Conservation (phyloP, 257 asterid species). For the Solanum neorickii region DNA sequence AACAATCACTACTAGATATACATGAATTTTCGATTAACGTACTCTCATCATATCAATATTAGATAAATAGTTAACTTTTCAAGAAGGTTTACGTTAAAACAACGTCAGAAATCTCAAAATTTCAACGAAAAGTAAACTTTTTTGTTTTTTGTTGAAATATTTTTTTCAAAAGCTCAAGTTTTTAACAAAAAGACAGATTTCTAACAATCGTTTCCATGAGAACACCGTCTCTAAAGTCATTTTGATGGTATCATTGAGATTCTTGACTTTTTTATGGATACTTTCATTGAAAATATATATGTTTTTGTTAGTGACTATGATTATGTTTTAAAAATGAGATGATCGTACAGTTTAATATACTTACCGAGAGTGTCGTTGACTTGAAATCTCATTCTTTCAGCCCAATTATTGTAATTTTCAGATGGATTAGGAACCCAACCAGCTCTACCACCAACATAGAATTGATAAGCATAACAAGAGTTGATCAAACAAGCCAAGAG, state of each 20-base stretch:
- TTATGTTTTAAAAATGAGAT: not conserved
- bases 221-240: not conserved
- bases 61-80: not conserved
- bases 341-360: not conserved
- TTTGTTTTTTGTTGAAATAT: not conserved
- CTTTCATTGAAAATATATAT: not conserved
- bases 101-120: not conserved
- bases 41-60: not conserved
- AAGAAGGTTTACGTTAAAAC: not conserved
- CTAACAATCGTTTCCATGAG: too few species aligned
- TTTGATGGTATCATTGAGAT: not conserved
- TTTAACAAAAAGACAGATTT: not conserved
- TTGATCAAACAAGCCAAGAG: constrained; percentile 5
- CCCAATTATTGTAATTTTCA: constrained; percentile 53
- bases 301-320: too few species aligned
- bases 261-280: too few species aligned
- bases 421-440: constrained; percentile 58
- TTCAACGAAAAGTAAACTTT: too few species aligned
- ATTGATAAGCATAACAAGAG: constrained; percentile 21
- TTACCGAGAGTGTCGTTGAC: constrained; percentile 66
- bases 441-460: constrained; percentile 42
- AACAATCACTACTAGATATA: not conserved
- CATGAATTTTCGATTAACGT: too few species aligned
- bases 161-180: not conserved
- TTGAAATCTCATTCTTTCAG: constrained; percentile 50